Base-by-base conservation (phyloP, 306 rosid species). In the Cucumis melo region DNA sequence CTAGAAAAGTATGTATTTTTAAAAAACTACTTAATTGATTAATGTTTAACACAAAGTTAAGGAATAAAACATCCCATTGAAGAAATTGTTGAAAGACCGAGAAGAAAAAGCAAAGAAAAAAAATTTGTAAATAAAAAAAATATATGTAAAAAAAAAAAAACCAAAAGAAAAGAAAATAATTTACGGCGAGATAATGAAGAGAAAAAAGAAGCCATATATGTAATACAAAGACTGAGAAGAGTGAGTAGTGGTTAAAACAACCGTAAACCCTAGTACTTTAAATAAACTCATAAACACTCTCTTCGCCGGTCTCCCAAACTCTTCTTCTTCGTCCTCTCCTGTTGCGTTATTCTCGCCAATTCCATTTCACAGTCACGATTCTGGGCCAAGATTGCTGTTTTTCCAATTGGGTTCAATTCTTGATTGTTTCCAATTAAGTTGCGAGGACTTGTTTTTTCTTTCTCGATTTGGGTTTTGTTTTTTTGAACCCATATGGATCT, bases 401-500 rank as follows among this genome's bases (percentile, higher is more conserved):
- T 32, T 32, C 62, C 1, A 79, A 66, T 82, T 68, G 62, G 29
- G 75, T 77, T 58, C 82, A 79, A 78, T 86, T 41, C 66, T 67
- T 27, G 83, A 23, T 20, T 77, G 34, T 11, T 21, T 71, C 32
- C 46, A 51, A 62, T 53, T 72, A 56, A 38, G 41, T 29, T 79
- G 38, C 39, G 77, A 57, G 20, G 59, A 14, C 42, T 48, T 71
- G 10, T 71, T 24, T 68, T n/a, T 38, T 0, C 2, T 39, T 38
- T 65, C 29, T 44, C 13, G 10, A 14, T 44, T 68, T 32, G 20
- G 56, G 20, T 51, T 74, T 27, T 70, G 7, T 80, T 50, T 15
- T 68, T 48, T 2, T 51, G 56, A 32, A 51, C 5, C 27, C 54
- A 46, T 12, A 95, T 95, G 99, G 99, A 95, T 92, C 91, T 92